Percentiles rank a stretch among this genome's conserved stretches.
Evolutionary conservation across 768 basidiomycete species (phyloP).

Genomic region (Kwoniella heveanensis): DNA sequence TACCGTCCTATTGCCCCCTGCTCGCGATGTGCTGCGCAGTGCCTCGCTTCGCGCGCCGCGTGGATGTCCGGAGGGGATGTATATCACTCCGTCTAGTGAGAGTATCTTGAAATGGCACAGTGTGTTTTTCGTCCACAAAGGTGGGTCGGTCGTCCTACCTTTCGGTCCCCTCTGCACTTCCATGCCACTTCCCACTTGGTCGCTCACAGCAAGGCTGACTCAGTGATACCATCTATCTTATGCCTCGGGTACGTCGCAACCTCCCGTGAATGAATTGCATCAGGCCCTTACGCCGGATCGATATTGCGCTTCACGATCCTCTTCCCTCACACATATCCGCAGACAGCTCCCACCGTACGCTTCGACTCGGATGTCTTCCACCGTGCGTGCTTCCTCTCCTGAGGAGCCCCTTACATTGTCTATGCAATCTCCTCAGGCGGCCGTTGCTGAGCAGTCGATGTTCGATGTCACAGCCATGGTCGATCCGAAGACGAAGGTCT

Average conservation of each 20-base stretch:
- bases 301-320: conserved; percentile 40
- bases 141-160: conserved; percentile 22
- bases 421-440: too few relatives aligned
- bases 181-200: too few relatives aligned
- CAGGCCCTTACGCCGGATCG: conserved; percentile 47
- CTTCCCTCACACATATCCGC: conserved; percentile 36
- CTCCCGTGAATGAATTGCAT: too few relatives aligned
- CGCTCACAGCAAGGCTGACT: too few relatives aligned
- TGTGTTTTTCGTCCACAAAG: conserved; percentile 46
- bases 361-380: conserved; percentile 49
- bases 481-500: conserved; percentile 46
- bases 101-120: conserved; percentile 39
- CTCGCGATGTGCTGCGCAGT: conserved; percentile 22
- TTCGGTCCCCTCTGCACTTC: too few relatives aligned
- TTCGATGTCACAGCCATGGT: conserved; percentile 39
- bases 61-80: conserved; percentile 44
- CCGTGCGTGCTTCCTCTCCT: conserved; percentile 43
- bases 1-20: too few relatives aligned
- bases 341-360: conserved; percentile 26
- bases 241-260: too few relatives aligned
- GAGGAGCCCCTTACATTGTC: too few relatives aligned
- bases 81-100: conserved; percentile 37
- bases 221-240: too few relatives aligned
- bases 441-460: too few relatives aligned
- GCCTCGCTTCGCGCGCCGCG: conserved; percentile 31